These are phyloP conservation scores for Aspergillaceae sp. DNA, from an alignment of 2,329 filamentous ascomycete genomes.

Conservation along the genomic window DNA sequence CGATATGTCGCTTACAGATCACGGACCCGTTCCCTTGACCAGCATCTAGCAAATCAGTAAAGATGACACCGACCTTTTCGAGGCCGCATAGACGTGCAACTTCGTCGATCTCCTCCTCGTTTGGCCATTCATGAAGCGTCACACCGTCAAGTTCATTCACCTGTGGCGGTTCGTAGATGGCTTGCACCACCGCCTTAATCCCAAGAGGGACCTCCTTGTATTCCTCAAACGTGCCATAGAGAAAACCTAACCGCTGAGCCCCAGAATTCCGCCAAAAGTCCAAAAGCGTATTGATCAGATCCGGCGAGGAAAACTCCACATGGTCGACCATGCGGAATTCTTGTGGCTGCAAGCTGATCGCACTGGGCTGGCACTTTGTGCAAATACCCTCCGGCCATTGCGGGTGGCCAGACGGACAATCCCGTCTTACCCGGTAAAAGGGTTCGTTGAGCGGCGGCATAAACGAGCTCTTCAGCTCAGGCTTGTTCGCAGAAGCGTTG, in stretches of 20 bases:
- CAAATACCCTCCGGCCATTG: conserved; percentile 95
- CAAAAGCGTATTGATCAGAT: conserved; percentile 80
- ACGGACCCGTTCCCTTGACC: conserved; percentile 76
- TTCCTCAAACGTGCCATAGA: conserved; percentile 85
- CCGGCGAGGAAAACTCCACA: conserved; percentile 83
- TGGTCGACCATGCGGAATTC: conserved; percentile 96
- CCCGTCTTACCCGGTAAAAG: conserved; percentile 76
- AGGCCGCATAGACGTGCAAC: conserved; percentile 76
- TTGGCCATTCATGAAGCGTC: conserved; percentile 74
- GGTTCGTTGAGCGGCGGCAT: conserved; percentile 92
- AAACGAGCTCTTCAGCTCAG: conserved; percentile 85
- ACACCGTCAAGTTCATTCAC: conserved; percentile 81
- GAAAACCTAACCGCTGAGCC: conserved; percentile 72
- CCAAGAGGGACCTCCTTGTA: conserved; percentile 90
- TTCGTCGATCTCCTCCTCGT: conserved; percentile 71
- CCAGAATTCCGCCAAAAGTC: conserved; percentile 87
- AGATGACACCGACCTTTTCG: conserved; percentile 84
- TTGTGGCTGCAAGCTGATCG: conserved; percentile 90
- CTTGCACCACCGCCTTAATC: conserved; percentile 90
- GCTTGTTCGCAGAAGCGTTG: conserved; percentile 93
- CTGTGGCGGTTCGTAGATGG: conserved; percentile 94
- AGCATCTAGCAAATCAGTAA: conserved; percentile 81
- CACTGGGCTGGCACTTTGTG: conserved; percentile 94
- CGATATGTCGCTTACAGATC: conserved; percentile 88
- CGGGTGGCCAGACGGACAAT: conserved; percentile 89